Evolutionary conservation across 208 protist genomes (phyloP).

Genomic region (Crithidia thermophila): DNA sequence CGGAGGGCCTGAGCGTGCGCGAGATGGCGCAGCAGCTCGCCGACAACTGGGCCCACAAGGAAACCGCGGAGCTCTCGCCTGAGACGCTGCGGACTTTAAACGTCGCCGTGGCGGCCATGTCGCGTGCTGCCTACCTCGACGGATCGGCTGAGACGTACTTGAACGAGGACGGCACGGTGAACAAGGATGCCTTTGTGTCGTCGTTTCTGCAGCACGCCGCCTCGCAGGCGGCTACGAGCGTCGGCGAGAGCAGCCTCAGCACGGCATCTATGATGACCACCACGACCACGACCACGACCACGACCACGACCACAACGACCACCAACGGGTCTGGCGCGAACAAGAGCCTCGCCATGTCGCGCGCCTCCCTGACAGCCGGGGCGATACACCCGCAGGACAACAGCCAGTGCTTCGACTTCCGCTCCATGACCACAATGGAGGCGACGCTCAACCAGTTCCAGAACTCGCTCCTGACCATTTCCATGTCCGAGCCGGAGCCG

Average conservation of each 20-base stretch:
- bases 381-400: conserved; percentile 8
- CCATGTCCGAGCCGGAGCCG: conserved; percentile 11
- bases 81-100: conserved; percentile 15
- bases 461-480: conserved; percentile 1
- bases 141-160: neutral
- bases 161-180: conserved; percentile 10
- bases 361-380: neutral
- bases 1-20: conserved; percentile 4
- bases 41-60: conserved; percentile 5
- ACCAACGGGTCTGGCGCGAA: neutral
- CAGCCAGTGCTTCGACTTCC: conserved; percentile 11
- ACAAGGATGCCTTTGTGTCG: conserved; percentile 11
- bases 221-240: conserved; percentile 20
- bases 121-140: conserved; percentile 11
- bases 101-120: conserved; percentile 2
- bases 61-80: neutral
- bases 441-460: conserved; percentile 30
- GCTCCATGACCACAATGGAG: conserved; percentile 25
- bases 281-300: neutral
- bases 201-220: conserved; percentile 24
- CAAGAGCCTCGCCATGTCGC: conserved; percentile 20
- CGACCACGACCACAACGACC: conserved; percentile 7
- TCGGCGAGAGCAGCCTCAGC: conserved; percentile 25
- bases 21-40: conserved; percentile 18
- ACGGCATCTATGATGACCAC: conserved; percentile 3